Conservation (phyloP, 2,329 filamentous ascomycete genomes). For the Clathrospora elynae region DNA sequence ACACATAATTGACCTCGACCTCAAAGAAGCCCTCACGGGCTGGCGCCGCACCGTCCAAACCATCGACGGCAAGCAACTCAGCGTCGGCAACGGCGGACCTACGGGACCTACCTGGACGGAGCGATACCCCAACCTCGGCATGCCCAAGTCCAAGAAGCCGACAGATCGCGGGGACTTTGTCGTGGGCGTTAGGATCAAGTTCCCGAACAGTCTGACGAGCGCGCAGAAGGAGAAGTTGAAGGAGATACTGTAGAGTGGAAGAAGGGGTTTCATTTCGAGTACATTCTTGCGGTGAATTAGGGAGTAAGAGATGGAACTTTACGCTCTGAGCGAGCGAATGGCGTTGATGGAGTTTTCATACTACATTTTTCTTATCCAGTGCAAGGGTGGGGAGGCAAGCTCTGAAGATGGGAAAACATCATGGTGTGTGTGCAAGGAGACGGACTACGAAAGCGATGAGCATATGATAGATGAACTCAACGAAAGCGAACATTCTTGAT, state of each 20-base stretch:
- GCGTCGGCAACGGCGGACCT: conserved; percentile 78
- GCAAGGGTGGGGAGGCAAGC: not conserved
- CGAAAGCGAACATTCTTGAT: conserved; percentile 5
- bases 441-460: conserved; percentile 11
- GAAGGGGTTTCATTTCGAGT: not conserved
- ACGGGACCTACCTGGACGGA: conserved; percentile 85
- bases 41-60: conserved; percentile 92
- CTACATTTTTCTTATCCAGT: not conserved
- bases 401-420: no score
- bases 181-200: conserved; percentile 89
- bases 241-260: conserved; percentile 67
- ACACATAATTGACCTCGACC: conserved; percentile 75
- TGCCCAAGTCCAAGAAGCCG: conserved; percentile 93
- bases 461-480: conserved; percentile 16
- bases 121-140: conserved; percentile 81
- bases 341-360: conserved; percentile 26
- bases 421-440: conserved; percentile 2
- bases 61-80: conserved; percentile 87
- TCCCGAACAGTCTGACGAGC: conserved; percentile 76
- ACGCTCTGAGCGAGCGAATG: conserved; percentile 16
- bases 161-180: conserved; percentile 84
- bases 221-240: conserved; percentile 80
- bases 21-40: conserved; percentile 93
- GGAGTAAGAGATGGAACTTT: not conserved
- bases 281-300: not conserved